These are phyloP conservation scores for Podila epicladia DNA, from an alignment of 192 early-diverging fungal species.

Conservation along the genomic window DNA sequence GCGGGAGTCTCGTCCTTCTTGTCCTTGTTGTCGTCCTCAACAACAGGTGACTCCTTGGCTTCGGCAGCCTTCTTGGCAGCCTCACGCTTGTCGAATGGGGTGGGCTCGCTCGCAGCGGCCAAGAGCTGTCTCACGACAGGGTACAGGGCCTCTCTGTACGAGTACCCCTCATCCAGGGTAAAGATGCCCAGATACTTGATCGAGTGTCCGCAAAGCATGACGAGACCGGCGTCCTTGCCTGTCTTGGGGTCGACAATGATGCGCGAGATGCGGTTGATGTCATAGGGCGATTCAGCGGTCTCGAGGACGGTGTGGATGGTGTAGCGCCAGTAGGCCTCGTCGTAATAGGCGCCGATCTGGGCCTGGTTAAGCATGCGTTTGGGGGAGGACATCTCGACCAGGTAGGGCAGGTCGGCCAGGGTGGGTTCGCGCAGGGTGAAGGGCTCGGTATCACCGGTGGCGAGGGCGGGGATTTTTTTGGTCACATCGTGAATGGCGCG, in stretches of 20 bases:
- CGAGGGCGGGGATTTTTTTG: constrained; percentile 6
- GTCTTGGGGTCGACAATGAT: constrained; percentile 31
- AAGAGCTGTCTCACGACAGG: constrained; percentile 25
- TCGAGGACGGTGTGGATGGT: constrained; percentile 24
- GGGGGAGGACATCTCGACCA: constrained; percentile 5
- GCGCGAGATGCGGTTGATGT: not conserved
- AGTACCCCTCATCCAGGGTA: constrained; percentile 3
- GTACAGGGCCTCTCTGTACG: constrained; percentile 7
- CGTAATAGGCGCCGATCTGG: constrained; percentile 8
- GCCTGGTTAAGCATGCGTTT: constrained; percentile 9
- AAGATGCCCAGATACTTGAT: constrained; percentile 16
- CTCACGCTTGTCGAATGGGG: not conserved
- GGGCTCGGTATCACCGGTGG: constrained; percentile 14
- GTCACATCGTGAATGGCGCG: not conserved
- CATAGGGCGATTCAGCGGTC: not conserved
- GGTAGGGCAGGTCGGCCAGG: constrained; percentile 18
- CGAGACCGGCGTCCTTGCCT: constrained; percentile 17
- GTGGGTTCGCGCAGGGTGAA: constrained; percentile 24
- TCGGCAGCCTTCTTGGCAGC: constrained; percentile 8
- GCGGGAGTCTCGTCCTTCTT: not conserved
- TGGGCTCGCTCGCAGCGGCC: not conserved
- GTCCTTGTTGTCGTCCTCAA: constrained; percentile 2
- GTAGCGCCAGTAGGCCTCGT: constrained; percentile 26
- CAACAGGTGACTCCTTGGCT: not conserved
- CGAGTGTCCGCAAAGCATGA: not conserved